Conservation (phyloP, 2,329 filamentous ascomycete genomes). For the Aspergillus fumigatus region DNA sequence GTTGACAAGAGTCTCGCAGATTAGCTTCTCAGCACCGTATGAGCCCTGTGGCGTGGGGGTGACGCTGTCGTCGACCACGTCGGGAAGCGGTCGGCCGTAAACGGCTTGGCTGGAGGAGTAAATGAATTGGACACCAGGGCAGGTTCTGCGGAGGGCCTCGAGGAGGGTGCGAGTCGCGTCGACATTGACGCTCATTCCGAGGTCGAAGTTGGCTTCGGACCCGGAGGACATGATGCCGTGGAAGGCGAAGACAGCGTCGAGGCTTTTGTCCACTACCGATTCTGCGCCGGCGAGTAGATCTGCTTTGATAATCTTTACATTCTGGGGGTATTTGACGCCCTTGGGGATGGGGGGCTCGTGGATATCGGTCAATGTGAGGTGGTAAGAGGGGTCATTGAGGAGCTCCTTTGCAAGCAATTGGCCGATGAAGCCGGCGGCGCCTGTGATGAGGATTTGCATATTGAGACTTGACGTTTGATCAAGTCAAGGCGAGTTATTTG, state of each 20-base stretch:
- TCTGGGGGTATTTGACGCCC: conserved; percentile 46
- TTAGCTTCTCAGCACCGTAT: conserved; percentile 61
- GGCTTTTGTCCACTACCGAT: conserved; percentile 36
- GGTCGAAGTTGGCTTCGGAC: conserved; percentile 57
- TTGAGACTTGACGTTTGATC: neutral
- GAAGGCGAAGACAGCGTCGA: conserved; percentile 56
- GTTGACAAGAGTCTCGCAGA: conserved; percentile 59
- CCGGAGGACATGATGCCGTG: conserved; percentile 66
- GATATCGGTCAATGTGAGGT: conserved; percentile 56
- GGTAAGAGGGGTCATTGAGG: conserved; percentile 44
- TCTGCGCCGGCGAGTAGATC: conserved; percentile 49
- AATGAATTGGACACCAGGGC: conserved; percentile 54
- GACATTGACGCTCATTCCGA: conserved; percentile 58
- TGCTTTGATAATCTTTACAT: conserved; percentile 48
- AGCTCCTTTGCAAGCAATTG: conserved; percentile 56
- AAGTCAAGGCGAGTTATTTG: neutral
- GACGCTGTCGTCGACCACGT: conserved; percentile 48
- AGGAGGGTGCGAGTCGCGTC: conserved; percentile 55
- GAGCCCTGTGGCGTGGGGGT: conserved; percentile 58
- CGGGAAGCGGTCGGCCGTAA: conserved; percentile 55
- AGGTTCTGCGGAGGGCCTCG: conserved; percentile 47
- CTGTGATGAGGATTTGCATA: conserved; percentile 58
- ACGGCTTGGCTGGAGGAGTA: conserved; percentile 62
- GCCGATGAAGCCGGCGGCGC: conserved; percentile 61
- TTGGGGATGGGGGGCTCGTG: conserved; percentile 49